phyloP scores from a whole-genome alignment of 306 rosid genomes.

The Quercus gilva region DNA sequence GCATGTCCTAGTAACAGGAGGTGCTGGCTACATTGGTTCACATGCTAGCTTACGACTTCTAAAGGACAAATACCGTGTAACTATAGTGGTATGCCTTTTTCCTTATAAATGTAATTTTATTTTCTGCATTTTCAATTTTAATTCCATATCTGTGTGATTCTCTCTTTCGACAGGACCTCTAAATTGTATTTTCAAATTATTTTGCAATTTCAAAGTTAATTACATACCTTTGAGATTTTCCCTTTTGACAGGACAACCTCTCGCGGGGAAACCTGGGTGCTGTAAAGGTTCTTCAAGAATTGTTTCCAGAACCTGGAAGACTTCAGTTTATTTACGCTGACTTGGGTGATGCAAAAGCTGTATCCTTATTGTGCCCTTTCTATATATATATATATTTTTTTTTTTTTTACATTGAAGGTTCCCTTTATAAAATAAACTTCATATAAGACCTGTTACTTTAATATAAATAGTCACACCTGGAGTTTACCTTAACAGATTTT shows the following conservation, averaged over 20 bases:
- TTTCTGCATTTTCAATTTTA: constrained; percentile 6
- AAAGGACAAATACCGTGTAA: constrained; percentile 76
- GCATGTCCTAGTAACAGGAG: constrained; percentile 95
- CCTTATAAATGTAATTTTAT: not conserved
- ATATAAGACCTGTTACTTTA: not conserved
- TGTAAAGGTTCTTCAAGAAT: constrained; percentile 70
- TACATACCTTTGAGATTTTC: not conserved
- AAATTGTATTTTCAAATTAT: not conserved
- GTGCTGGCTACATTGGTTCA: constrained; percentile 96
- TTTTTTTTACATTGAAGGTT: not conserved
- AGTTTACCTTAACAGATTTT: constrained; percentile 54
- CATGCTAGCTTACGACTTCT: constrained; percentile 86
- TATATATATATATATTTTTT: too few species aligned
- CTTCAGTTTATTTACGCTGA: constrained; percentile 94
- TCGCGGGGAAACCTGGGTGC: constrained; percentile 97
- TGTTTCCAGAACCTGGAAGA: constrained; percentile 88
- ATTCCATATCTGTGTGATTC: not conserved
- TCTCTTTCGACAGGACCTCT: constrained; percentile 49
- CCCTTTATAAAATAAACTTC: constrained; percentile 15
- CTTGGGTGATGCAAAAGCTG: constrained; percentile 79
- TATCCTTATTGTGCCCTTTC: constrained; percentile 48
- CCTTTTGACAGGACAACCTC: constrained; percentile 69
- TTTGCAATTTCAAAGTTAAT: constrained; percentile 9
- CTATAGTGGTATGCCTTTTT: constrained; percentile 76
- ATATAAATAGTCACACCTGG: not conserved